These are phyloP conservation scores for Parascedosporium putredinis DNA, from an alignment of 2,329 filamentous ascomycete genomes.

Conservation along the genomic window DNA sequence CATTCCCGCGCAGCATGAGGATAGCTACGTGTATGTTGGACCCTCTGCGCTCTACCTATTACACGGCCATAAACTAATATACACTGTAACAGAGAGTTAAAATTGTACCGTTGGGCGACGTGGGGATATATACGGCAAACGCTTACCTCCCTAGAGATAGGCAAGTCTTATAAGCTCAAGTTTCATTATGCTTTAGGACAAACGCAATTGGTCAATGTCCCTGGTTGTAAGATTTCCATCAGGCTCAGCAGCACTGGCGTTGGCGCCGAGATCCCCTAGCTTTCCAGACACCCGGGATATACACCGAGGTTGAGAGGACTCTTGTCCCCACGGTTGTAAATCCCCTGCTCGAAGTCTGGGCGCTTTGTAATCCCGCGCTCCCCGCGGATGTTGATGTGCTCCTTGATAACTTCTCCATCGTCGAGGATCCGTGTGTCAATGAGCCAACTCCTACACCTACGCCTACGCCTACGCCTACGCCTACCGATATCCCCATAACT, in stretches of 20 bases:
- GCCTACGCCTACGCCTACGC: no score
- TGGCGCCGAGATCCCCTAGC: neutral
- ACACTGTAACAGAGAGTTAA: neutral
- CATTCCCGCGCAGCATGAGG: neutral
- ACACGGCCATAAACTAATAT: neutral
- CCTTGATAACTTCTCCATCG: neutral
- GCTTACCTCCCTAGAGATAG: neutral
- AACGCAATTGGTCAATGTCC: neutral
- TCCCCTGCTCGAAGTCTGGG: neutral
- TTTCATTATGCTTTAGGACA: neutral
- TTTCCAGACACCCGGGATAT: neutral
- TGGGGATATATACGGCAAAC: neutral
- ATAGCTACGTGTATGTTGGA: neutral
- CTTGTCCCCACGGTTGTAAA: constrained; percentile 1
- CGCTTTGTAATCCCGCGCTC: neutral
- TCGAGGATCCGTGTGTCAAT: neutral
- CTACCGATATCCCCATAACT: neutral
- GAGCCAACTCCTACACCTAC: neutral
- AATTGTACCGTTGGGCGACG: neutral
- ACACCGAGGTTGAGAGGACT: neutral
- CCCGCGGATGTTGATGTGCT: neutral
- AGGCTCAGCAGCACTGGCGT: neutral
- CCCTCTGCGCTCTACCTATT: neutral
- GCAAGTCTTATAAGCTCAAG: constrained; percentile 1
- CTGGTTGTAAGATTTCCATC: neutral